Evolutionary conservation across 305 asterid species (phyloP).

Genomic region (Andrographis paniculata): DNA sequence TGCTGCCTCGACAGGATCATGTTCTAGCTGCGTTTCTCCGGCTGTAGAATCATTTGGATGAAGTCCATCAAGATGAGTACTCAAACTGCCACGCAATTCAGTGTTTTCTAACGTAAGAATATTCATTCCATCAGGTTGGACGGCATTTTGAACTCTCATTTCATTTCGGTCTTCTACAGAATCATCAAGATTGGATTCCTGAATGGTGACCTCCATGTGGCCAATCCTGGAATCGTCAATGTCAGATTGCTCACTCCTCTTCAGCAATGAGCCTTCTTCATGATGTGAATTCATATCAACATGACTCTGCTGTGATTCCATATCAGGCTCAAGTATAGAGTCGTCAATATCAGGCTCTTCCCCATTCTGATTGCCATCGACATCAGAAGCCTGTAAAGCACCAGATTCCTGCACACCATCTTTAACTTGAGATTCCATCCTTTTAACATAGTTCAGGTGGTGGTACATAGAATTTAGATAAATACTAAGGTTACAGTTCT

Average conservation of each 20-base stretch:
- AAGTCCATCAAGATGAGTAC: conserved; percentile 19
- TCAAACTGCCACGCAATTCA: conserved; percentile 13
- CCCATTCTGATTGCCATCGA: conserved; percentile 14
- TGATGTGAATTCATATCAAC: conserved; percentile 18
- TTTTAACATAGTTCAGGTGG: not conserved
- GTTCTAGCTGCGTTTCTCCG: conserved; percentile 24
- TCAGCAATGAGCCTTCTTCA: conserved; percentile 1
- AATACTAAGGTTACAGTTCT: conserved; percentile 1
- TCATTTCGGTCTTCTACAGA: conserved; percentile 14
- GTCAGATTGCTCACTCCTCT: conserved; percentile 18
- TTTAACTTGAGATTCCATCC: conserved; percentile 12
- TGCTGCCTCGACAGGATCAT: conserved; percentile 24
- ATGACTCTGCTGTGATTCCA: conserved; percentile 11
- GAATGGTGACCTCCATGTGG: conserved; percentile 4
- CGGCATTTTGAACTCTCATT: conserved; percentile 9
- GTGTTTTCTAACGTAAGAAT: conserved; percentile 4
- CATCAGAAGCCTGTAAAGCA: conserved; percentile 13
- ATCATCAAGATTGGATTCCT: conserved; percentile 29
- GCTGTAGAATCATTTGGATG: conserved; percentile 22
- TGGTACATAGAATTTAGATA: conserved; percentile 1
- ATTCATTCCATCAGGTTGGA: conserved; percentile 15
- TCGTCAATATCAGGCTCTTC: conserved; percentile 24
- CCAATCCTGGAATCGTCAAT: conserved; percentile 12
- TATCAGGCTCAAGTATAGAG: conserved; percentile 19
- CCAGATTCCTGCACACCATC: conserved; percentile 22